Evolutionary conservation across 352 stramenopile species (phyloP), one percentile per base, ranked within the genome.

Genomic region (Phytopythium mirpurense): DNA sequence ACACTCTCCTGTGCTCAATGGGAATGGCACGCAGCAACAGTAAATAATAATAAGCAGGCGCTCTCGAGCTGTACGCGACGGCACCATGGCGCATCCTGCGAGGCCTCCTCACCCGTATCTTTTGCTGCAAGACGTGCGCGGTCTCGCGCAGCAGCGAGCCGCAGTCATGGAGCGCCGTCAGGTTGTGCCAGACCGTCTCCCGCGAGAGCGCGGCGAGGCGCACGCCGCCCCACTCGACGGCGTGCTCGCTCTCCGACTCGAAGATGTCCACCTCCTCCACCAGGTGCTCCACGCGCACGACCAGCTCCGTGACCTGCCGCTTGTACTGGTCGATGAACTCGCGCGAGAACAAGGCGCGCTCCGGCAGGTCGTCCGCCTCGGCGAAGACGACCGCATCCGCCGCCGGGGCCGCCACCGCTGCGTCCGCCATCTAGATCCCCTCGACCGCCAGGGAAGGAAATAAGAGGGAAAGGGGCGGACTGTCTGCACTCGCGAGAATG

Each of bases 171-270:
- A 90, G 63, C 34, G 73, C 70, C 41, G 60, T 65, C 16, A 90
- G 58, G 47, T 86, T 86, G 29, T 80, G 77, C 77, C 80, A 90
- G 12, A 88, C 65, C 0, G 67, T 83, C 32, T 87, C 62, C 23
- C 69, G 55, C 35, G 69, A 67, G 14, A 87, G 60, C 23, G 57
- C 45, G 15, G 67, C 58, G 45, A 87, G 59, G 18, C 75, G 58
- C 35, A 67, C 56, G 15, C 66, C 71, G 54, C 82, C 54, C 48
- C 48, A 63, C 50, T 80, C 70, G 12, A 68, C 44, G 12, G 18
- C 46, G 19, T 62, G 51, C 41, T 79, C 60, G 42, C 57, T 64
- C 56, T 88, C 75, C 24, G 54, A 59, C 53, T 88, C 73, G 23
- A 88, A 51, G 29, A 70, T 71, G 40, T 87, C 71, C n/a, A 83